Conservation (phyloP, 164 flowering plant species). For the Magnolia changhungtana region DNA sequence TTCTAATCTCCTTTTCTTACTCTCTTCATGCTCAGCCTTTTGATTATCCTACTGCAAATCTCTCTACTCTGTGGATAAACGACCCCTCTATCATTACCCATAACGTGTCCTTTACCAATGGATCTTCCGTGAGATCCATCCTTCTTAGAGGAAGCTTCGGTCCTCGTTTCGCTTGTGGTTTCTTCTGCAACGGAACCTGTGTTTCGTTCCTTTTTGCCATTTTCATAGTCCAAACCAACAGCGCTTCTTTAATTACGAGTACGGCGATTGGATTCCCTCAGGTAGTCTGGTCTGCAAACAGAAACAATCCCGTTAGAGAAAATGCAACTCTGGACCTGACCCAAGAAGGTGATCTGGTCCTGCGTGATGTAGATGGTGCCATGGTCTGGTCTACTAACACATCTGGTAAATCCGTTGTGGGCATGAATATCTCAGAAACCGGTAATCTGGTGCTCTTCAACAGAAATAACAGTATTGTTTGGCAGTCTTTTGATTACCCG, state of each 20-base stretch:
- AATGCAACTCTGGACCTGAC: slow-evolving; percentile 23
- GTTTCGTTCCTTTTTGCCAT: slow-evolving; percentile 2
- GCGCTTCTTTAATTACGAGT: not conserved
- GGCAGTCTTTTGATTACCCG: slow-evolving; percentile 36
- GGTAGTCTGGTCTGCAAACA: slow-evolving; percentile 23
- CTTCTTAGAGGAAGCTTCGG: not conserved
- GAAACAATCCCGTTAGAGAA: slow-evolving; percentile 18
- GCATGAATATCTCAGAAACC: slow-evolving; percentile 15
- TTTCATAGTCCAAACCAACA: not conserved
- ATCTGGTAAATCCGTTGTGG: slow-evolving; percentile 19
- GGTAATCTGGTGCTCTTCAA: slow-evolving; percentile 24
- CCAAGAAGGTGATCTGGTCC: slow-evolving; percentile 23
- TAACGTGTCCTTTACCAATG: not conserved
- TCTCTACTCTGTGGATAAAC: slow-evolving; percentile 7
- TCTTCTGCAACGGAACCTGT: slow-evolving; percentile 5
- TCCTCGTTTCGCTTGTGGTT: slow-evolving; percentile 12
- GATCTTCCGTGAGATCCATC: slow-evolving; percentile 1
- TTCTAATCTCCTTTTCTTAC: not conserved
- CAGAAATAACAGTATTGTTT: not conserved
- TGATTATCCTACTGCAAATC: slow-evolving; percentile 4
- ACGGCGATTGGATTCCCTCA: not conserved
- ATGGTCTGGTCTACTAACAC: slow-evolving; percentile 35
- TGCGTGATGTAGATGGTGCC: slow-evolving; percentile 25
- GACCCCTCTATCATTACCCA: not conserved
- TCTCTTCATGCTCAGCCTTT: not conserved